Percentiles rank a stretch among this genome's conserved stretches.
These are phyloP conservation scores for Sporormia fimetaria DNA, from an alignment of 495 filamentous ascomycete species.

Conservation along the genomic window DNA sequence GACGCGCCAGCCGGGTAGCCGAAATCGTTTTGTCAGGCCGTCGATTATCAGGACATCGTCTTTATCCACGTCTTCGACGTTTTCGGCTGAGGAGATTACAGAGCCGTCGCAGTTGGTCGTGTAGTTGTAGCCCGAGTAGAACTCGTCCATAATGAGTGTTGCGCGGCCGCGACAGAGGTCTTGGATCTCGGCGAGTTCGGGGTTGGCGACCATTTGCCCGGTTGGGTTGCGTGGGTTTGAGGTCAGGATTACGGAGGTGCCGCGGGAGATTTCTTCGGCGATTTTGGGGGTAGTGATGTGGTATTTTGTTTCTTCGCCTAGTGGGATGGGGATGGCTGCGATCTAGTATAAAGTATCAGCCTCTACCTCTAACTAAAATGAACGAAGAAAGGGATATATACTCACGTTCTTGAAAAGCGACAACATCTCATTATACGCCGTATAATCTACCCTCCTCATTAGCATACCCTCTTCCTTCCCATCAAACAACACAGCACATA, in stretches of 20 bases:
- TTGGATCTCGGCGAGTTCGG: slow-evolving; percentile 76
- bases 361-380: neutral
- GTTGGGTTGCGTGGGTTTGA: slow-evolving; percentile 97
- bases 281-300: slow-evolving; percentile 89
- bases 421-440: slow-evolving; percentile 93
- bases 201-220: slow-evolving; percentile 70
- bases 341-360: slow-evolving; percentile 42
- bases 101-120: slow-evolving; percentile 79
- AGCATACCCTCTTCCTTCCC: neutral
- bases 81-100: slow-evolving; percentile 76
- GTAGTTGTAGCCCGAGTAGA: slow-evolving; percentile 76
- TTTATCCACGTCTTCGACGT: slow-evolving; percentile 58
- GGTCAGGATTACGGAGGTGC: slow-evolving; percentile 67
- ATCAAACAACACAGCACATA: neutral
- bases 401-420: slow-evolving; percentile 74
- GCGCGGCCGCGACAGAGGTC: slow-evolving; percentile 83
- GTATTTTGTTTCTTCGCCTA: slow-evolving; percentile 73
- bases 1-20: slow-evolving; percentile 91
- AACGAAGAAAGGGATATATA: slow-evolving; percentile 2
- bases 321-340: slow-evolving; percentile 76
- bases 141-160: slow-evolving; percentile 90
- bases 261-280: slow-evolving; percentile 76
- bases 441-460: slow-evolving; percentile 41
- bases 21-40: slow-evolving; percentile 92
- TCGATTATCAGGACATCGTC: slow-evolving; percentile 90